phyloP scores from a whole-genome alignment of 768 basidiomycete species.

The Leccinum barrowsii region DNA sequence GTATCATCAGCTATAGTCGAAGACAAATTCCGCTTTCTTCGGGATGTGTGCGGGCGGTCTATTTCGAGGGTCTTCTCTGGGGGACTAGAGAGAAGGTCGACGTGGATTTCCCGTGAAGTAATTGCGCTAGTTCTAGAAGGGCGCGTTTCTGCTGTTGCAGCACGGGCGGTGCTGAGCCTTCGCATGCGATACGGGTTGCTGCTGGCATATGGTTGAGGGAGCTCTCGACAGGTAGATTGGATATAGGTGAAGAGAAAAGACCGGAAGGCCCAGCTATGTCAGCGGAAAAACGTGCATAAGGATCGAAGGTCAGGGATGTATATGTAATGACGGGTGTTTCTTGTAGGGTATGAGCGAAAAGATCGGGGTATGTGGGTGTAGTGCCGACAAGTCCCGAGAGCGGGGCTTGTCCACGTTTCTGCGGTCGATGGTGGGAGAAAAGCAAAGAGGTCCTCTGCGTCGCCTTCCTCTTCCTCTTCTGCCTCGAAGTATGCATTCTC shows the following conservation, averaged over 20 bases:
- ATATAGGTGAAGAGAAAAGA: conserved; percentile 30
- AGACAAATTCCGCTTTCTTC: conserved; percentile 26
- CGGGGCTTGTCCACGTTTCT: conserved; percentile 35
- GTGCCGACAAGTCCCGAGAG: conserved; percentile 21
- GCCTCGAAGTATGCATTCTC: conserved; percentile 33
- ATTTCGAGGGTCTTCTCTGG: conserved; percentile 30
- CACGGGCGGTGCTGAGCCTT: conserved; percentile 28
- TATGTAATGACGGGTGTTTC: conserved; percentile 31
- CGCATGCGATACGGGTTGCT: conserved; percentile 40
- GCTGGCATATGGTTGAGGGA: conserved; percentile 39
- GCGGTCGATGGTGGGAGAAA: conserved; percentile 80
- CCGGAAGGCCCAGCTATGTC: conserved; percentile 35
- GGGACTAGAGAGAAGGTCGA: conserved; percentile 32
- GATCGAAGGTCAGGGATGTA: conserved; percentile 50
- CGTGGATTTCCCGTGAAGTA: conserved; percentile 40
- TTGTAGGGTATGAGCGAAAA: conserved; percentile 19
- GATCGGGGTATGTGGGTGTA: conserved; percentile 21
- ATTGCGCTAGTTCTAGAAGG: conserved; percentile 35
- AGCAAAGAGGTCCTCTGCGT: conserved; percentile 85
- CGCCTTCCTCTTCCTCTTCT: conserved; percentile 70
- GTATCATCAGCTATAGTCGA: conserved; percentile 33
- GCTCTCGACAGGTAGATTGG: conserved; percentile 39
- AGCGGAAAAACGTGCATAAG: conserved; percentile 41
- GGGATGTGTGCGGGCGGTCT: conserved; percentile 17
- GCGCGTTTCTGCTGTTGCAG: conserved; percentile 30